Evolutionary conservation across 2,329 filamentous ascomycete genomes (phyloP), one percentile per base, ranked within the genome.

Genomic region (Aspergillus sergii): DNA sequence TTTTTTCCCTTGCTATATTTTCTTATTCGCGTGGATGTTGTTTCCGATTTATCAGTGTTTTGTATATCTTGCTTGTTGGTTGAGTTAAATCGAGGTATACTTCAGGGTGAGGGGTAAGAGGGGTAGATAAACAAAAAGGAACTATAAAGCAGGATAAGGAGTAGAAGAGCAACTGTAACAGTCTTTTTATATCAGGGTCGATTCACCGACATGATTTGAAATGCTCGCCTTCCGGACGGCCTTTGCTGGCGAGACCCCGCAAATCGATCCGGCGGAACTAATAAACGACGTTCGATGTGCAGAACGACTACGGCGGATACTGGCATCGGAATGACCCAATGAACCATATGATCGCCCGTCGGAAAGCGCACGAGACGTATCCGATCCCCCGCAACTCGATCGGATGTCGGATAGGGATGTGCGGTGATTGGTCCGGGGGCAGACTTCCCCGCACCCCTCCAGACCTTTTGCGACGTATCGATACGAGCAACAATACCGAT

Each of bases 341-440:
- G 48, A 45, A 55, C 36, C 58, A 28, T 54, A 59, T 59, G 58
- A 59, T 43, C n/a, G 12, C 11, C 5, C 39, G 14, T 70, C 63
- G 63, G 59, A 51, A 34, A 26, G 19, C 45, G 36, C 45, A 48
- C 21, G 34, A 60, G 23, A 65, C 66, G 6, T 7, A 55, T 72
- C 71, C 70, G 70, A 72, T 59, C 58, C 69, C 66, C 68, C 66
- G 62, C 62, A 59, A 60, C 26, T 63, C 58, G 30, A 55, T 68
- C 67, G 67, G 67, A 69, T 61, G 58, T 64, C 61, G 61, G 61
- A 63, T 58, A 39, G 10, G n/a, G 19, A 23, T 5, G n/a, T 3
- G n/a, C 32, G 21, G 30, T 55, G 30, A 55, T 55, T 55, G 51
- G 30, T 11, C 34, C 30, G 48, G 51, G 34, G 32, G 26, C 16